Evolutionary conservation across 768 basidiomycete genomes (phyloP).

Genomic region (Phaeolepiota aurea): DNA sequence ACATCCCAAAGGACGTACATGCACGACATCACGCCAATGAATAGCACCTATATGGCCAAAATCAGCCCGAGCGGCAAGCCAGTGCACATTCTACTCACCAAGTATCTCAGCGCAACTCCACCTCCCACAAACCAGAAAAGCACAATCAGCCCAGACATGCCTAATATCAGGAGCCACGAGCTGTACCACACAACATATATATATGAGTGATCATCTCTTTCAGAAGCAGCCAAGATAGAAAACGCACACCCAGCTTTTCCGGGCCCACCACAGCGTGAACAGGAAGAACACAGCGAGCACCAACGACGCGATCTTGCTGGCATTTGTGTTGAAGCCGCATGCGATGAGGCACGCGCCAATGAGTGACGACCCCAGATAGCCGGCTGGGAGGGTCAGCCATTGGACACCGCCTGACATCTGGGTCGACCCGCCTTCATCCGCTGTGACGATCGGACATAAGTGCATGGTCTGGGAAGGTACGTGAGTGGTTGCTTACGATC

Average conservation of each 20-base stretch:
- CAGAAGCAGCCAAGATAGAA: no score
- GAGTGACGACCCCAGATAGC: constrained; percentile 78
- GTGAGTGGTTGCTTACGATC: constrained; percentile 57
- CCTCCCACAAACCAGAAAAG: constrained; percentile 79
- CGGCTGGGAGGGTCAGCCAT: constrained; percentile 73
- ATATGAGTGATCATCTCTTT: no score
- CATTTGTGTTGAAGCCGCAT: constrained; percentile 84
- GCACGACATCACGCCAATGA: constrained; percentile 83
- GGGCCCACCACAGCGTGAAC: constrained; percentile 85
- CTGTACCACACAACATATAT: no score
- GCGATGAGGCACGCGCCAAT: constrained; percentile 85
- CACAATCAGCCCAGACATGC: constrained; percentile 73
- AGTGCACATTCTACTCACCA: constrained; percentile 33
- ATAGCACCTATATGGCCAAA: constrained; percentile 46
- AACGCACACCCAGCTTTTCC: constrained; percentile 62
- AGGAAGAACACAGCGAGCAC: constrained; percentile 81
- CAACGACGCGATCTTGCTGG: constrained; percentile 77
- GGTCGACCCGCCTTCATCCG: constrained; percentile 85
- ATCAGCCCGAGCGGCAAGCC: not conserved
- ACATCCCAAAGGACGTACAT: constrained; percentile 88
- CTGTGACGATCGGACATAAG: constrained; percentile 23
- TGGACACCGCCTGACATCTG: constrained; percentile 80
- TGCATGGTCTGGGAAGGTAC: not conserved
- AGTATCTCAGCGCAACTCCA: constrained; percentile 67
- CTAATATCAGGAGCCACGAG: constrained; percentile 70